A percentile compares a stretch with the other conserved stretches of the same genome.
These are phyloP conservation scores for Wallacemonas sp. DNA, from an alignment of 208 protist species.

Conservation along the genomic window DNA sequence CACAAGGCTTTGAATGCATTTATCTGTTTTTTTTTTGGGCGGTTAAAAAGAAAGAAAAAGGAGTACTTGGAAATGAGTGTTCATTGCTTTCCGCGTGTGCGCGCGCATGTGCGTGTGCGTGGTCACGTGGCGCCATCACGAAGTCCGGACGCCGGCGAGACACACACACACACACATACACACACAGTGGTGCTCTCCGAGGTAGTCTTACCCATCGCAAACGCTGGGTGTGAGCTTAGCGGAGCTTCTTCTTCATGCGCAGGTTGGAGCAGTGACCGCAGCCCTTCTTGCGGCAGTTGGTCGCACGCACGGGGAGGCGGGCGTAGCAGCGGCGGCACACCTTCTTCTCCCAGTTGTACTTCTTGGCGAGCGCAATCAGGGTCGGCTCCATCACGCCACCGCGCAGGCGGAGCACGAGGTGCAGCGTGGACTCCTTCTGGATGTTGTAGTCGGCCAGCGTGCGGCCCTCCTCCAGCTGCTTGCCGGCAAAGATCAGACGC, in stretches of 20 bases:
- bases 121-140: no score
- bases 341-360: conserved; percentile 99
- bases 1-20: background rate
- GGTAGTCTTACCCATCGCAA: no score
- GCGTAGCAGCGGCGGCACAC: conserved; percentile 99
- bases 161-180: conserved; percentile 10
- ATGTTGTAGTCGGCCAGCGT: conserved; percentile 99
- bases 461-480: conserved; percentile 98
- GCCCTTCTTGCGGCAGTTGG: conserved; percentile 99
- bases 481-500: conserved; percentile 94
- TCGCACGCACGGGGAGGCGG: conserved; percentile 96
- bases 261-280: conserved; percentile 99
- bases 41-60: conserved; percentile 23
- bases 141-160: background rate
- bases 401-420: conserved; percentile 97
- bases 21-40: background rate
- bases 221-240: no score
- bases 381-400: conserved; percentile 97
- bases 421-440: conserved; percentile 99
- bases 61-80: conserved; percentile 9
- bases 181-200: no score
- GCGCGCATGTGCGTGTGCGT: background rate
- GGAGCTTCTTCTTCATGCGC: conserved; percentile 99
- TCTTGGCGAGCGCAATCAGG: conserved; percentile 95
- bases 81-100: background rate